Conservation (phyloP, 306 rosid genomes). For the Trichosanthes cucumerina region DNA sequence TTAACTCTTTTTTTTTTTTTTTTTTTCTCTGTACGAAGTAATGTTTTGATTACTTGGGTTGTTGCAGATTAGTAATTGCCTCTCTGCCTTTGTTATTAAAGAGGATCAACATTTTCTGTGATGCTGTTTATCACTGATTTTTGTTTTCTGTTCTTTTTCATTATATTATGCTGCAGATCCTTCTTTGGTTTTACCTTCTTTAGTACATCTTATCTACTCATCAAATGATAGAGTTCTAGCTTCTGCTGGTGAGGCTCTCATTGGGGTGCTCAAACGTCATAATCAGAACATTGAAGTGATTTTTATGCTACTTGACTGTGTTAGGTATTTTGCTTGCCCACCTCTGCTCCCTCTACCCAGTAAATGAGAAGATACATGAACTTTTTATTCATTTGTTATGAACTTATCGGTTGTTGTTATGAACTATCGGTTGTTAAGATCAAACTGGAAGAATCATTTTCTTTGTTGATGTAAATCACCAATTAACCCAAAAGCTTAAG, state of each 20-base stretch:
- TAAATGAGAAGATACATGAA: not conserved
- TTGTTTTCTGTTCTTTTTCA: conserved; percentile 1
- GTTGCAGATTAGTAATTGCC: not conserved
- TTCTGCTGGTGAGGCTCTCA: conserved; percentile 47
- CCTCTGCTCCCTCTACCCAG: not conserved
- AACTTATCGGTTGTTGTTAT: not conserved
- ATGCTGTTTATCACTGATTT: not conserved
- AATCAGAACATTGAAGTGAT: conserved; percentile 49
- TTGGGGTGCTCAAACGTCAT: conserved; percentile 53
- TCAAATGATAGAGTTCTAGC: conserved; percentile 40
- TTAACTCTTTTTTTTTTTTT: too few relatives aligned
- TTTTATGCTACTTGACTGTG: conserved; percentile 67
- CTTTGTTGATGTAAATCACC: too few relatives aligned
- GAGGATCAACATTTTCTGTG: not conserved
- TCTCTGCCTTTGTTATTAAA: not conserved
- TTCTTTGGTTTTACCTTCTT: conserved; percentile 46
- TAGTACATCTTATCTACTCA: conserved; percentile 52
- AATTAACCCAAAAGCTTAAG: too few relatives aligned
- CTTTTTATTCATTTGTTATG: not conserved
- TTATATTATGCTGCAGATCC: conserved; percentile 58
- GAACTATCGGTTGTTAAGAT: not conserved
- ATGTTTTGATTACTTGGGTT: not conserved
- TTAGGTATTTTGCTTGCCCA: conserved; percentile 40
- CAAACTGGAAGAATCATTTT: not conserved
- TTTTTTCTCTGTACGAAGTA: not conserved